A percentile compares a stretch with the other conserved stretches of the same genome.
These are phyloP conservation scores for Hypoxylon intermedium DNA, from an alignment of 495 filamentous ascomycete genomes.

Conservation along the genomic window DNA sequence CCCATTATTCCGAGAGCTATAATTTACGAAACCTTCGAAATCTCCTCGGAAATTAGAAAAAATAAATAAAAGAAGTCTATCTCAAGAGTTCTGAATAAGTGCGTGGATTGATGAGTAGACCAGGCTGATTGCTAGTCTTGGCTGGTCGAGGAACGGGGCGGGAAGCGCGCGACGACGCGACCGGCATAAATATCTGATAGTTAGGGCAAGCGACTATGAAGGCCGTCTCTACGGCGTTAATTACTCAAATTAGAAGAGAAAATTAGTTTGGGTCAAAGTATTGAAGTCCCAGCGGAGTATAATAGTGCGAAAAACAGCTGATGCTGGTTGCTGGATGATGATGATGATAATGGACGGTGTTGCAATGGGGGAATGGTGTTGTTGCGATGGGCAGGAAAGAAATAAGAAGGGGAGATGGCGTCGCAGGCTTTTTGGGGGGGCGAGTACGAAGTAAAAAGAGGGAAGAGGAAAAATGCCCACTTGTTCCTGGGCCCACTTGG, in stretches of 20 bases:
- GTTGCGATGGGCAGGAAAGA: conserved; percentile 8
- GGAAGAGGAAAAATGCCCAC: conserved; percentile 3
- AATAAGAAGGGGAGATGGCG: conserved; percentile 15
- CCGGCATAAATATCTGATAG: conserved; percentile 11
- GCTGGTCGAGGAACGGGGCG: conserved; percentile 16
- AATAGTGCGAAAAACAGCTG: conserved; percentile 8
- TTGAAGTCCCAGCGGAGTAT: conserved; percentile 4
- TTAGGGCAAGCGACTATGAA: conserved; percentile 12
- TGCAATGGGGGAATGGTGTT: conserved; percentile 5
- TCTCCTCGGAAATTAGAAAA: conserved; percentile 17
- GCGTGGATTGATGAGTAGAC: conserved; percentile 8
- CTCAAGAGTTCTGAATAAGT: conserved; percentile 21
- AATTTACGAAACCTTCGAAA: conserved; percentile 33
- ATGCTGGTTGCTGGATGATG: conserved; percentile 2
- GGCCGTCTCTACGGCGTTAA: conserved; percentile 17
- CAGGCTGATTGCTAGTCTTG: conserved; percentile 20
- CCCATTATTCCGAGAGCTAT: conserved; percentile 39
- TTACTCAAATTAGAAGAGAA: conserved; percentile 17
- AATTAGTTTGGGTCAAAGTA: conserved; percentile 11
- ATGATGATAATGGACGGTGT: not conserved
- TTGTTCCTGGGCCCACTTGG: conserved; percentile 14
- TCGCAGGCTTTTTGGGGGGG: conserved; percentile 29
- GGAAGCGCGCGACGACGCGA: conserved; percentile 24
- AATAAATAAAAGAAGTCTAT: conserved; percentile 35
- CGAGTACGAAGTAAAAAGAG: conserved; percentile 10